A percentile compares a stretch with the other conserved stretches of the same genome.
Conservation (phyloP, 1,139 yeast species). For the Pneumocystis sp. region DNA sequence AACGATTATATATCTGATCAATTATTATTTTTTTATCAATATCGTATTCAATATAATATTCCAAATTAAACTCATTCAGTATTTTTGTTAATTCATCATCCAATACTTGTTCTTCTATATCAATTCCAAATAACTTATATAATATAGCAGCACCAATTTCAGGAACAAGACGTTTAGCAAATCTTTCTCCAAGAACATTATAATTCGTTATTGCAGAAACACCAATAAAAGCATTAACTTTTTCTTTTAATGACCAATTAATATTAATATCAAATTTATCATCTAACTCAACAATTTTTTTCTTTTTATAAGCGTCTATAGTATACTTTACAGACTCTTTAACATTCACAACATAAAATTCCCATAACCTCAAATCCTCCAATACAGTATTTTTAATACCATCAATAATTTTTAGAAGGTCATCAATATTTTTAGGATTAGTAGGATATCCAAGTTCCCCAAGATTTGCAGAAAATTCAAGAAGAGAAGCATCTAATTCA, state of each 20-base stretch:
- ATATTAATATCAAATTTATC: neutral
- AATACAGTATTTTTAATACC: conserved; percentile 57
- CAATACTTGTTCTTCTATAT: conserved; percentile 25
- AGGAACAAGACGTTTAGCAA: conserved; percentile 40
- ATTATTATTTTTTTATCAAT: conserved; percentile 50
- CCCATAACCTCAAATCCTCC: conserved; percentile 62
- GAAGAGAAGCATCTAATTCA: conserved; percentile 56
- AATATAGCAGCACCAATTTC: conserved; percentile 35
- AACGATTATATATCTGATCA: conserved; percentile 58
- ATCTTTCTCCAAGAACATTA: conserved; percentile 34
- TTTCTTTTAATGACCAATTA: conserved; percentile 4
- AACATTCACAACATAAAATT: conserved; percentile 62
- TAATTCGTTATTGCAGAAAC: conserved; percentile 27
- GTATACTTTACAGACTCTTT: conserved; percentile 23
- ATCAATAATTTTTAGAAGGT: conserved; percentile 44
- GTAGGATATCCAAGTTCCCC: conserved; percentile 46
- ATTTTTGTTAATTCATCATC: conserved; percentile 31
- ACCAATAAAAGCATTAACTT: conserved; percentile 29
- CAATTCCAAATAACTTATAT: conserved; percentile 28
- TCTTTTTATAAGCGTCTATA: conserved; percentile 8
- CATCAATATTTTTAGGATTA: conserved; percentile 34
- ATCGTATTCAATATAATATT: conserved; percentile 62
- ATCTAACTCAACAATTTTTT: neutral
- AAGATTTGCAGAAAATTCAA: conserved; percentile 48
- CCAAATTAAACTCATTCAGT: conserved; percentile 69